phyloP scores from a whole-genome alignment of 768 basidiomycete genomes.

The Cystofilobasidium macerans region DNA sequence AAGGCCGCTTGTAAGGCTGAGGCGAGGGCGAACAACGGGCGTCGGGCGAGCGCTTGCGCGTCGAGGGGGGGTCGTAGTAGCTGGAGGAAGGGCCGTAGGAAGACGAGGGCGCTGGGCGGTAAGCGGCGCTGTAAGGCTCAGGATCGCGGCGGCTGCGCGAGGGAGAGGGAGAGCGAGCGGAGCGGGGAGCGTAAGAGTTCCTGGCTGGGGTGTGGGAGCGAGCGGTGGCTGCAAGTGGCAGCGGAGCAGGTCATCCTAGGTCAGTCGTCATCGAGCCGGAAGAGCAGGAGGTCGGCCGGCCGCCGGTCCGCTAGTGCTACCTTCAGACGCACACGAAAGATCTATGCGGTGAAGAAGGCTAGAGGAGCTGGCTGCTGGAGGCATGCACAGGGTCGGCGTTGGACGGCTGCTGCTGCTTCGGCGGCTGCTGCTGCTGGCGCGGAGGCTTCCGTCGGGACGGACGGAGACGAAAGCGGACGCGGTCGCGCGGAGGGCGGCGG shows the following conservation, averaged over 20 bases:
- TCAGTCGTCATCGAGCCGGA: too few species aligned
- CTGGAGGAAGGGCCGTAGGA: neutral
- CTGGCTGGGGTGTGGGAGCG: too few species aligned
- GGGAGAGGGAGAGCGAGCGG: neutral
- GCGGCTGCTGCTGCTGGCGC: too few species aligned
- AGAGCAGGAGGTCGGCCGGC: too few species aligned
- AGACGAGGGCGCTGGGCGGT: neutral
- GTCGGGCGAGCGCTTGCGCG: neutral
- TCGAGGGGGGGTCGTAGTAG: neutral
- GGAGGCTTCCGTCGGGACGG: too few species aligned
- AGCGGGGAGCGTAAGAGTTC: too few species aligned
- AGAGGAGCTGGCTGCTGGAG: neutral
- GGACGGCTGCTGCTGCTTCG: too few species aligned
- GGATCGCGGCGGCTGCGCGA: neutral
- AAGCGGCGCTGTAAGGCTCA: neutral
- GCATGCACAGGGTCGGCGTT: neutral
- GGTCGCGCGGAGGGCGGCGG: neutral
- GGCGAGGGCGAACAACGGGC: conserved; percentile 8
- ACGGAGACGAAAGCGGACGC: neutral
- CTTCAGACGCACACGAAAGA: neutral
- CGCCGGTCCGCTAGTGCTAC: too few species aligned
- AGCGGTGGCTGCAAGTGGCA: too few species aligned
- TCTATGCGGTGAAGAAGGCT: conserved; percentile 5
- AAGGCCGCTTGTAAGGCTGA: conserved; percentile 8
- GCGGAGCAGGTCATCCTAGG: too few species aligned